Conservation (phyloP, 345 rosid genomes). For the Salix caprea region DNA sequence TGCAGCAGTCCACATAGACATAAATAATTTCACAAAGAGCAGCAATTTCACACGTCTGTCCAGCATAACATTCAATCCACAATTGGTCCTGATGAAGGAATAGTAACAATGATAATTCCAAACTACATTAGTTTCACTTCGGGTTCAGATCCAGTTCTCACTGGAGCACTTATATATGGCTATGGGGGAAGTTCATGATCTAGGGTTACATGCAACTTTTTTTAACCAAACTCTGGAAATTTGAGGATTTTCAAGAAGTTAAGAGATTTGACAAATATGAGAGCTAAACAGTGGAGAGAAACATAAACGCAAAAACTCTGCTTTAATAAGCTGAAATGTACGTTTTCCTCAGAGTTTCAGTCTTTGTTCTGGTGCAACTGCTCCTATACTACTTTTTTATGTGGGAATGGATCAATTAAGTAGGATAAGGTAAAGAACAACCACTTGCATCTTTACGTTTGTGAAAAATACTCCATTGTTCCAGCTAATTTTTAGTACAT, state of each 20-base stretch:
- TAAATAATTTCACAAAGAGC: neutral
- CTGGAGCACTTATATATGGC: neutral
- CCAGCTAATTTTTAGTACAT: neutral
- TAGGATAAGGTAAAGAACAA: neutral
- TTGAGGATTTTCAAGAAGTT: neutral
- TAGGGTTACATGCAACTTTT: neutral
- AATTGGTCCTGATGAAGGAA: neutral
- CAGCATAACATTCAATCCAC: neutral
- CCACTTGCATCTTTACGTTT: neutral
- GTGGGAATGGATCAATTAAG: neutral
- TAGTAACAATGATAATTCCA: neutral
- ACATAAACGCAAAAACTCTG: neutral
- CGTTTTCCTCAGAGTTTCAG: neutral
- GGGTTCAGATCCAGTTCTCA: neutral
- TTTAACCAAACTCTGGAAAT: neutral
- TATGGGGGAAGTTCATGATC: neutral
- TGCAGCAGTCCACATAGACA: neutral
- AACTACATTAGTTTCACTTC: neutral
- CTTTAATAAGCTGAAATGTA: neutral
- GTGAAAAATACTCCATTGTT: neutral
- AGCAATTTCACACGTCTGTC: neutral
- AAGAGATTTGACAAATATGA: neutral
- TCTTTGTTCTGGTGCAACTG: neutral
- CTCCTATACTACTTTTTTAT: neutral
- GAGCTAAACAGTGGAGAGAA: neutral